These are phyloP conservation scores for Penicillium griseofulvum DNA, from an alignment of 2,329 filamentous ascomycete species.

Conservation along the genomic window DNA sequence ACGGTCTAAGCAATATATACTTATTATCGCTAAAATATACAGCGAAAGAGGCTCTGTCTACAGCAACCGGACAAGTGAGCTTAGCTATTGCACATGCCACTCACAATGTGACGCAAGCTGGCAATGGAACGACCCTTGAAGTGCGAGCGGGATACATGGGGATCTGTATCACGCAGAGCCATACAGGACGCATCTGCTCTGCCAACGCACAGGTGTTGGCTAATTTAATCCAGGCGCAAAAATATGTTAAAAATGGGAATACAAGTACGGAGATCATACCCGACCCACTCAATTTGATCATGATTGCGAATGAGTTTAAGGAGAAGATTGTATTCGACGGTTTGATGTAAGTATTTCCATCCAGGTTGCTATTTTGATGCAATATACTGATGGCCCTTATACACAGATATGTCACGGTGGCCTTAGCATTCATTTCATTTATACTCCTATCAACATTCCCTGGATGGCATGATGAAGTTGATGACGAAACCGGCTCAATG, in stretches of 20 bases:
- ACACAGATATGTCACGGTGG: neutral
- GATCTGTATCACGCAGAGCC: conserved; percentile 6
- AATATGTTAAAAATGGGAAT: neutral
- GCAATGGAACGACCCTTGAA: conserved; percentile 4
- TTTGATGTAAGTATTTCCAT: conserved; percentile 13
- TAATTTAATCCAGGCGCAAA: neutral
- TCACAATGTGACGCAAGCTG: conserved; percentile 9
- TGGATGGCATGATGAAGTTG: neutral
- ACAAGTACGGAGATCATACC: neutral
- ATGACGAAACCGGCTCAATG: neutral
- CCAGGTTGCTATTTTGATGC: neutral
- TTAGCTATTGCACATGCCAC: conserved; percentile 6
- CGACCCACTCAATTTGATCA: conserved; percentile 17
- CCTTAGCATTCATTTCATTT: neutral
- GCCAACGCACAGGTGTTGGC: conserved; percentile 3
- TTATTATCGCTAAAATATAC: conserved; percentile 12
- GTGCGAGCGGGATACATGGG: conserved; percentile 16
- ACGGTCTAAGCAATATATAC: conserved; percentile 11
- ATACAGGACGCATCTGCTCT: conserved; percentile 6
- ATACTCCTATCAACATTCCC: neutral
- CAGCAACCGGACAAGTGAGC: conserved; percentile 3
- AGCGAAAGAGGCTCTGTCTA: neutral
- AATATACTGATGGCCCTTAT: neutral
- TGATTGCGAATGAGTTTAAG: conserved; percentile 15
- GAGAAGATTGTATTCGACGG: conserved; percentile 16